Evolutionary conservation across 2,329 filamentous ascomycete genomes (phyloP).

Genomic region (Talaromyces sp.): DNA sequence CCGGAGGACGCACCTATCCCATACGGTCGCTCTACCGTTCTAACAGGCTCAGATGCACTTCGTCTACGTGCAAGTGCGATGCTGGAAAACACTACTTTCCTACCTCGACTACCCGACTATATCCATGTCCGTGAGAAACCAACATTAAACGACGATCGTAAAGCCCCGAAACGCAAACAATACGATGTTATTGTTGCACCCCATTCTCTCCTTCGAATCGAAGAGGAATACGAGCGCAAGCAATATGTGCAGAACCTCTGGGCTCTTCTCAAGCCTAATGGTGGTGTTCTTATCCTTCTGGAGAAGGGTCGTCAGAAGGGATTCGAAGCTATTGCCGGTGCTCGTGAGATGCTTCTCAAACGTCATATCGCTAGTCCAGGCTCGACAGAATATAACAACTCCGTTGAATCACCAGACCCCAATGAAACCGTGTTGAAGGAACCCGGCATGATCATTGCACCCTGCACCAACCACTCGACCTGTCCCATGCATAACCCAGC

Average conservation of each 20-base stretch:
- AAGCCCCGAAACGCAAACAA: conserved; percentile 67
- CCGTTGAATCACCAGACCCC: conserved; percentile 35
- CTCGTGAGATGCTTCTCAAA: conserved; percentile 75
- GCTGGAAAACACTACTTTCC: conserved; percentile 85
- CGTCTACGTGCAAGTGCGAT: conserved; percentile 75
- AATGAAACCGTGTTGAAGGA: conserved; percentile 50
- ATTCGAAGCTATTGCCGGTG: conserved; percentile 88
- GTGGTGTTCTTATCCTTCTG: conserved; percentile 81
- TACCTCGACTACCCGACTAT: conserved; percentile 89
- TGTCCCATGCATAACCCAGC: conserved; percentile 86
- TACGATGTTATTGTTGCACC: conserved; percentile 91
- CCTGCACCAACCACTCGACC: conserved; percentile 81
- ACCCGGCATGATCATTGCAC: conserved; percentile 63
- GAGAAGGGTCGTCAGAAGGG: conserved; percentile 91
- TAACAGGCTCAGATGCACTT: conserved; percentile 75
- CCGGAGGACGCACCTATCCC: conserved; percentile 45
- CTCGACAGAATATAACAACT: conserved; percentile 45
- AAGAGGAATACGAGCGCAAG: conserved; percentile 76
- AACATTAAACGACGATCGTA: conserved; percentile 60
- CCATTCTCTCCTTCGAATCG: conserved; percentile 75
- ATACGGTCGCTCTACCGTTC: conserved; percentile 74
- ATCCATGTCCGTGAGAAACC: conserved; percentile 63
- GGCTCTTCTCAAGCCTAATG: conserved; percentile 79
- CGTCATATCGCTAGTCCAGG: conserved; percentile 69
- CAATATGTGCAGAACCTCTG: conserved; percentile 85